Conservation (phyloP, 2,329 filamentous ascomycete species). For the Botrytis sinoallii region DNA sequence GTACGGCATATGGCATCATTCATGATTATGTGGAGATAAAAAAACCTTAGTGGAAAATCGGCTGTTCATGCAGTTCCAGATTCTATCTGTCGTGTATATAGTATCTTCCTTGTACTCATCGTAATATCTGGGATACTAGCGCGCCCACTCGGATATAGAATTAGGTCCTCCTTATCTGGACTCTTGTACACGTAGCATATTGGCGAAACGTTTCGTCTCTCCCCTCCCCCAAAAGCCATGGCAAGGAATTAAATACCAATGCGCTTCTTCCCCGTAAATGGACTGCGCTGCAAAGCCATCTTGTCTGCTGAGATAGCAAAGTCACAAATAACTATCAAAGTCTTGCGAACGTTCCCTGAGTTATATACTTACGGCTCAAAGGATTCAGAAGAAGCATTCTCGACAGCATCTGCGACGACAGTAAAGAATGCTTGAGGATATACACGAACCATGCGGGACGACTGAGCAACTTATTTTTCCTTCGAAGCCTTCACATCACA, state of each 20-base stretch:
- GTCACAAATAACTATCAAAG: not conserved
- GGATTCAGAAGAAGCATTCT: not conserved
- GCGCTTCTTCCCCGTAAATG: accelerated
- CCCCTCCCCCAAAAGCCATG: not conserved
- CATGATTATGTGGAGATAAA: not conserved
- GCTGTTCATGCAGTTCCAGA: not conserved
- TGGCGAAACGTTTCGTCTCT: not conserved
- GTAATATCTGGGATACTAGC: not conserved
- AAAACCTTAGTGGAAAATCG: not conserved
- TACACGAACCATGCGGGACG: not conserved
- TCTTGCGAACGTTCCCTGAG: not conserved
- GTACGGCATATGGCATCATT: not conserved
- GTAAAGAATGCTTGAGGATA: not conserved
- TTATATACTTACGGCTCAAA: not conserved
- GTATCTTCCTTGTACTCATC: not conserved
- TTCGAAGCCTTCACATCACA: not conserved
- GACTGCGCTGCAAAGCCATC: not conserved
- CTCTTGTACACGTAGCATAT: not conserved
- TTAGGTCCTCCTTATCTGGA: not conserved
- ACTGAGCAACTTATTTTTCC: not conserved
- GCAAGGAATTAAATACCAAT: not conserved
- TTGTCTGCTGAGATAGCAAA: not conserved
- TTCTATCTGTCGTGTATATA: not conserved
- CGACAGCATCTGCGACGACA: not conserved
- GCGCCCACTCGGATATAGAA: not conserved